A percentile compares a stretch with the other conserved stretches of the same genome.
Evolutionary conservation across 805 yeast species (phyloP).

Genomic region (Saturnispora bothae): DNA sequence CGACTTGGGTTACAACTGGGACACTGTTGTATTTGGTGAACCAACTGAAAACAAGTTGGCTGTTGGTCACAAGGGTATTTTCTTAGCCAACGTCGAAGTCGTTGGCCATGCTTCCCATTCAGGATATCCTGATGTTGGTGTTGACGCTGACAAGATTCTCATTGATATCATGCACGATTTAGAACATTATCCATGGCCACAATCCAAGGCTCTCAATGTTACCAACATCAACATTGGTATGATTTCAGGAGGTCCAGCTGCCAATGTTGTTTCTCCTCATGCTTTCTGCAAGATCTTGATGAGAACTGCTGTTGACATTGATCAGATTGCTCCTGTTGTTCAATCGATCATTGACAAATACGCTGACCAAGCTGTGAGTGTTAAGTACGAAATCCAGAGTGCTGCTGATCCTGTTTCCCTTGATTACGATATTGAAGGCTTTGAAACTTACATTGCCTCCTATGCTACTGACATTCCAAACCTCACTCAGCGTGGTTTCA

Average conservation of each 20-base stretch:
- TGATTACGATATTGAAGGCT: slow-evolving; percentile 56
- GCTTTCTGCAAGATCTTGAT: slow-evolving; percentile 41
- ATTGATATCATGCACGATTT: slow-evolving; percentile 40
- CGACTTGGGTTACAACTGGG: slow-evolving; percentile 37
- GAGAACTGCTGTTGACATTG: slow-evolving; percentile 42
- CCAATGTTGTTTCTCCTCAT: slow-evolving; percentile 52
- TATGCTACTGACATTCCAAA: slow-evolving; percentile 38
- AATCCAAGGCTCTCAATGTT: slow-evolving; percentile 43
- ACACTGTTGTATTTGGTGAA: slow-evolving; percentile 59
- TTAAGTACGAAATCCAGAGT: slow-evolving; percentile 12
- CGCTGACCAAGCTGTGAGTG: slow-evolving; percentile 13
- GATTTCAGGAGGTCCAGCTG: slow-evolving; percentile 53
- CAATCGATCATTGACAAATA: slow-evolving; percentile 23
- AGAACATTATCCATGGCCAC: slow-evolving; percentile 36
- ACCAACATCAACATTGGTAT: slow-evolving; percentile 53
- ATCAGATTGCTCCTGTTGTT: slow-evolving; percentile 29
- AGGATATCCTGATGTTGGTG: slow-evolving; percentile 61
- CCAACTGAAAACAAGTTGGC: slow-evolving; percentile 64
- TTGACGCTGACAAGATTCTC: slow-evolving; percentile 49
- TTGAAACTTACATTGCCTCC: slow-evolving; percentile 33
- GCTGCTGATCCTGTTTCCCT: slow-evolving; percentile 33
- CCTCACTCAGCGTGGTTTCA: slow-evolving; percentile 25
- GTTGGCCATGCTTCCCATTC: slow-evolving; percentile 54
- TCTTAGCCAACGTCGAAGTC: slow-evolving; percentile 31
- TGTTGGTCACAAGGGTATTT: slow-evolving; percentile 59